These are phyloP conservation scores for Tylopilus felleus DNA, from an alignment of 768 basidiomycete genomes.

Conservation along the genomic window DNA sequence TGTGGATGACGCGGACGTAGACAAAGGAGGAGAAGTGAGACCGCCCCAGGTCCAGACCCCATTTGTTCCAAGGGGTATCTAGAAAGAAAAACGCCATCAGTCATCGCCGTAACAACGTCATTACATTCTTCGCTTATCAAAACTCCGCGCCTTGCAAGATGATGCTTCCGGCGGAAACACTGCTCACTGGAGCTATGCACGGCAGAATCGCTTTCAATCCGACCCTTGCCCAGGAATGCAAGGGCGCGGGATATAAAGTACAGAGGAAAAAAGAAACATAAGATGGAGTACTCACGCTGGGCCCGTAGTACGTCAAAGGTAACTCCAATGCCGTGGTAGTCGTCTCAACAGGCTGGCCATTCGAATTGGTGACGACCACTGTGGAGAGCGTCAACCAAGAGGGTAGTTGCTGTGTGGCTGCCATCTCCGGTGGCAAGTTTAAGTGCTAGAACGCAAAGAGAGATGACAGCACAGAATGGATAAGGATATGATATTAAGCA, in stretches of 20 bases:
- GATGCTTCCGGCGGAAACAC: not conserved
- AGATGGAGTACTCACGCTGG: slow-evolving; percentile 55
- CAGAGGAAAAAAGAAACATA: not conserved
- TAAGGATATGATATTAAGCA: slow-evolving; percentile 3
- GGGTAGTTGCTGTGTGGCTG: slow-evolving; percentile 61
- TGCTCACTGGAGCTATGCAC: not conserved
- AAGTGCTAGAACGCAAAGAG: not conserved
- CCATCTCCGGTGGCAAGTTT: slow-evolving; percentile 21
- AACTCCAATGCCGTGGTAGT: slow-evolving; percentile 57
- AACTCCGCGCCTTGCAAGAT: not conserved
- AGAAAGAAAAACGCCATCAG: slow-evolving; percentile 11
- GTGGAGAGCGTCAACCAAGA: slow-evolving; percentile 65
- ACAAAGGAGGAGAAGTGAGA: slow-evolving; percentile 57
- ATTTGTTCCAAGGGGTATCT: slow-evolving; percentile 72
- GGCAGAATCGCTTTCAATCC: not conserved
- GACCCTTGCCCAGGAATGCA: not conserved
- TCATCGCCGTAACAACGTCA: slow-evolving; percentile 4
- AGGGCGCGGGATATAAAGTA: not conserved
- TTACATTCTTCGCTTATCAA: slow-evolving; percentile 2
- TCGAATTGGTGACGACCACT: slow-evolving; percentile 49
- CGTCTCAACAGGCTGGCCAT: slow-evolving; percentile 54
- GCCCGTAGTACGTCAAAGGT: slow-evolving; percentile 80
- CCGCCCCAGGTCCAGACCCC: slow-evolving; percentile 73
- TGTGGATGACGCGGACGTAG: slow-evolving; percentile 23
- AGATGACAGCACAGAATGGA: slow-evolving; percentile 9